Conservation (phyloP, 2,329 filamentous ascomycete genomes). For the Neofusicoccum sp. region DNA sequence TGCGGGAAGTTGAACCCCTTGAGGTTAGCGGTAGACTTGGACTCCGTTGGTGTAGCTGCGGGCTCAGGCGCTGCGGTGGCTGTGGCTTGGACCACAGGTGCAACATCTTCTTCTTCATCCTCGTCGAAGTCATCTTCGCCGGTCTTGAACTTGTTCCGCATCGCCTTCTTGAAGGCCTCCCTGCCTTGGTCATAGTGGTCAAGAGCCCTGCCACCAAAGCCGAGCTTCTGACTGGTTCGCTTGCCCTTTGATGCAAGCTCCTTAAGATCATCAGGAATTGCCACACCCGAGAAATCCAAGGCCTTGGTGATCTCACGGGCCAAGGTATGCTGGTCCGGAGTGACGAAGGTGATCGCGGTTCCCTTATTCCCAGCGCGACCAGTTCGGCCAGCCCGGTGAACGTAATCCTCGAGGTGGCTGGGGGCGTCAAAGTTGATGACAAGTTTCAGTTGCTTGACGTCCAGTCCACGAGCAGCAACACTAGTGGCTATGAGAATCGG, state of each 20-base stretch:
- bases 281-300: conserved; percentile 85
- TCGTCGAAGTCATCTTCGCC: conserved; percentile 74
- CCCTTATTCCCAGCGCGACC: conserved; percentile 93
- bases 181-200: conserved; percentile 90
- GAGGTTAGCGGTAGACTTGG: conserved; percentile 22
- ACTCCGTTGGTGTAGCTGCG: conserved; percentile 18
- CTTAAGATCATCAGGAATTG: conserved; percentile 70
- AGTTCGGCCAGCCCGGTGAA: conserved; percentile 90
- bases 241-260: conserved; percentile 78
- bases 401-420: conserved; percentile 94
- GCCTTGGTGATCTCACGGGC: conserved; percentile 88
- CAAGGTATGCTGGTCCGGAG: conserved; percentile 87
- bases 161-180: conserved; percentile 80
- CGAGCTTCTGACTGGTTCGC: conserved; percentile 86
- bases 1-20: conserved; percentile 57
- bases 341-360: conserved; percentile 92
- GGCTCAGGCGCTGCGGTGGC: conserved; percentile 45
- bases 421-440: conserved; percentile 96
- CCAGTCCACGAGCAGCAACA: conserved; percentile 89
- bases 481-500: conserved; percentile 93
- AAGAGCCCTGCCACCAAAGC: conserved; percentile 93
- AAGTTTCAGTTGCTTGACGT: conserved; percentile 93
- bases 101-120: conserved; percentile 65
- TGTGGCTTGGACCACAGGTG: conserved; percentile 63
- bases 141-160: conserved; percentile 68